phyloP scores from a whole-genome alignment of 352 stramenopile genomes.

The Pythium coloratum region DNA sequence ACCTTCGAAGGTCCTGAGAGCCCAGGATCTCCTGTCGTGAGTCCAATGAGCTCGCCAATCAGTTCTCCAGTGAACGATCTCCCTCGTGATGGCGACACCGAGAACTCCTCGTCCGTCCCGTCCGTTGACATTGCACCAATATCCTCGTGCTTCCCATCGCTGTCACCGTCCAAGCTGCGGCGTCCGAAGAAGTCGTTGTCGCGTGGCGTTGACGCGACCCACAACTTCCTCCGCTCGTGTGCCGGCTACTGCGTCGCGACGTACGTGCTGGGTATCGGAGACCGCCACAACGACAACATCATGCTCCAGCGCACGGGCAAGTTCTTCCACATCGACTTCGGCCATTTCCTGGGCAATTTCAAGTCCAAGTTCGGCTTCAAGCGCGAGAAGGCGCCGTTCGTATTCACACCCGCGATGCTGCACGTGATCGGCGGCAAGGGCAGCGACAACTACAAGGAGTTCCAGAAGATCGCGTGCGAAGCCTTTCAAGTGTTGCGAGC shows the following conservation, averaged over 20 bases:
- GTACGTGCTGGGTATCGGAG: conserved; percentile 92
- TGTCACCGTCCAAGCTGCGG: conserved; percentile 42
- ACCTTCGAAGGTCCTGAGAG: background rate
- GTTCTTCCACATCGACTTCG: conserved; percentile 97
- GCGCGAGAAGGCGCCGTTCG: conserved; percentile 88
- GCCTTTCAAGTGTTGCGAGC: conserved; percentile 73
- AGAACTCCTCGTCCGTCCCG: background rate
- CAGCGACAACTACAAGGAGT: conserved; percentile 70
- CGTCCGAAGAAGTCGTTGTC: conserved; percentile 33
- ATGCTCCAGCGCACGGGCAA: conserved; percentile 93
- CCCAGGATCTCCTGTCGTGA: background rate
- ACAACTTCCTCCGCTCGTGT: conserved; percentile 89
- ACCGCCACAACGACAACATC: conserved; percentile 95
- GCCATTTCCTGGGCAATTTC: conserved; percentile 95
- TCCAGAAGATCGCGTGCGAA: conserved; percentile 62
- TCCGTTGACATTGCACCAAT: conserved; percentile 19
- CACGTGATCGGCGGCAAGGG: conserved; percentile 82
- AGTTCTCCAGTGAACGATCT: background rate
- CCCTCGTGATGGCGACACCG: background rate
- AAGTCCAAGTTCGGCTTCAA: conserved; percentile 93
- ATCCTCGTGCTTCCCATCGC: conserved; percentile 47
- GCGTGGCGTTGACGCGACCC: conserved; percentile 55
- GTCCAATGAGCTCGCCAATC: background rate
- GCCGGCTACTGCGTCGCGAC: conserved; percentile 93
- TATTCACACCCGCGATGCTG: conserved; percentile 92